Evolutionary conservation across 805 yeast species (phyloP).

Genomic region (Wickerhamiella kurtzmanii): DNA sequence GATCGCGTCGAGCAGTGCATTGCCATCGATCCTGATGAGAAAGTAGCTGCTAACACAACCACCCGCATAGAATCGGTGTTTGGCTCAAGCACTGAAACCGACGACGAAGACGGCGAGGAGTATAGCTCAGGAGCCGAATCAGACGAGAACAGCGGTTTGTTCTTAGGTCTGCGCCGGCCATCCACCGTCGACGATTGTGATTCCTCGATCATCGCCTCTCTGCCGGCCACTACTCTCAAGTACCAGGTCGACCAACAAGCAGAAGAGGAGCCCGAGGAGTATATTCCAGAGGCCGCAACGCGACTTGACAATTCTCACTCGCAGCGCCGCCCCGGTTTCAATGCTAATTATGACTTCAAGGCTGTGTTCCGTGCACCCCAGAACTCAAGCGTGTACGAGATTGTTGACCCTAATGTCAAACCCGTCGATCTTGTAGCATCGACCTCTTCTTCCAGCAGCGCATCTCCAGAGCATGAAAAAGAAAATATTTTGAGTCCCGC

Average conservation of each 20-base stretch:
- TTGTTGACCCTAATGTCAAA: slow-evolving; percentile 20
- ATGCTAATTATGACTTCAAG: slow-evolving; percentile 17
- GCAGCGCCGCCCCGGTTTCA: slow-evolving; percentile 13
- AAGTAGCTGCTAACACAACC: slow-evolving; percentile 3
- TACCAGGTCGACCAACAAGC: slow-evolving; percentile 56
- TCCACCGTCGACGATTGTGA: slow-evolving; percentile 18
- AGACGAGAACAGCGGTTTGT: slow-evolving; percentile 59
- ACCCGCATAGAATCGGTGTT: slow-evolving; percentile 22
- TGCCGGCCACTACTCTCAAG: slow-evolving; percentile 81
- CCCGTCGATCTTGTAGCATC: slow-evolving; percentile 16
- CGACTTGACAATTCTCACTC: slow-evolving; percentile 2
- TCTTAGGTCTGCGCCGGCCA: slow-evolving; percentile 37
- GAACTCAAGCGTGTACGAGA: slow-evolving; percentile 16
- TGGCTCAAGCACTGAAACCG: slow-evolving; percentile 17
- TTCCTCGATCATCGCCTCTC: slow-evolving; percentile 51
- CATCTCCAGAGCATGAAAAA: background rate
- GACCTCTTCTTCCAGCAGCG: background rate
- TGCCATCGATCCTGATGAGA: slow-evolving; percentile 37
- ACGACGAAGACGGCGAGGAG: slow-evolving; percentile 24
- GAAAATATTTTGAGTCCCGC: background rate
- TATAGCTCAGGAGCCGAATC: slow-evolving; percentile 33
- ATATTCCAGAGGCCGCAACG: slow-evolving; percentile 30
- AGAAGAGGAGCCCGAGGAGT: slow-evolving; percentile 30
- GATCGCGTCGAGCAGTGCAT: slow-evolving; percentile 92
- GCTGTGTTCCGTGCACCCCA: slow-evolving; percentile 5